A percentile compares a stretch with the other conserved stretches of the same genome.
Conservation (phyloP, 169 alveolate species). For the Cyclospora cayetanensis region DNA sequence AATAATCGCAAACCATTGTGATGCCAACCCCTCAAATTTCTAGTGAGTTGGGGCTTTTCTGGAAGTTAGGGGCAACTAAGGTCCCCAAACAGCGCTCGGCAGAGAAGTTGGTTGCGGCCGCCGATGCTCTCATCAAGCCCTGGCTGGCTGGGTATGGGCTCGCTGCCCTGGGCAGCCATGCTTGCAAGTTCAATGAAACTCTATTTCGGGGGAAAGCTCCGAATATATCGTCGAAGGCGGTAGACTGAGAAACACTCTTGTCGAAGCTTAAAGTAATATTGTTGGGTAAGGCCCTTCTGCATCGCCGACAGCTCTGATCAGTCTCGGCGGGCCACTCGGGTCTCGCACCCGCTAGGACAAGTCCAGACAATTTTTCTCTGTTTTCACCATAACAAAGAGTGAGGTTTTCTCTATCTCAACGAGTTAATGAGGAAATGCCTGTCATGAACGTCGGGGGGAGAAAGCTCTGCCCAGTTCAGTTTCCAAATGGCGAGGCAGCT, state of each 20-base stretch:
- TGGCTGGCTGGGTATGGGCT: conserved; percentile 60
- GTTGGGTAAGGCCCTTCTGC: conserved; percentile 18
- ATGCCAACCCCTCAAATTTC: too few relatives aligned
- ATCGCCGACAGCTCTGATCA: neutral
- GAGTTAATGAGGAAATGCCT: neutral
- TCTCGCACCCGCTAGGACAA: neutral
- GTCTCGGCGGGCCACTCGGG: neutral
- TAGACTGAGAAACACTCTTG: conserved; percentile 31
- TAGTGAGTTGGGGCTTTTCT: neutral
- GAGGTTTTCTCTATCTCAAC: neutral
- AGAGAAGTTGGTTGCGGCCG: conserved; percentile 36
- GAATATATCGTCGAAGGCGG: conserved; percentile 40
- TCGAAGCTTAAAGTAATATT: conserved; percentile 20
- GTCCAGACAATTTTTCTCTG: conserved; percentile 7
- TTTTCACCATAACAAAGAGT: neutral
- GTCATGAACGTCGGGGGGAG: neutral
- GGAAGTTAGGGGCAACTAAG: neutral
- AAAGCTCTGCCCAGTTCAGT: conserved; percentile 1
- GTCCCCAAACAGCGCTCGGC: neutral
- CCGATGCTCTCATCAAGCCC: conserved; percentile 68
- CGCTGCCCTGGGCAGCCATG: conserved; percentile 44
- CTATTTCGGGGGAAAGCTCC: conserved; percentile 31
- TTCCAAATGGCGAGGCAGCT: conserved; percentile 30
- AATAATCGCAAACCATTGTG: too few relatives aligned
- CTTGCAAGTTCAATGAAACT: conserved; percentile 5